A percentile compares a stretch with the other conserved stretches of the same genome.
Evolutionary conservation across 108 stramenopile genomes (phyloP).

Genomic region (Nitzschia sp.): DNA sequence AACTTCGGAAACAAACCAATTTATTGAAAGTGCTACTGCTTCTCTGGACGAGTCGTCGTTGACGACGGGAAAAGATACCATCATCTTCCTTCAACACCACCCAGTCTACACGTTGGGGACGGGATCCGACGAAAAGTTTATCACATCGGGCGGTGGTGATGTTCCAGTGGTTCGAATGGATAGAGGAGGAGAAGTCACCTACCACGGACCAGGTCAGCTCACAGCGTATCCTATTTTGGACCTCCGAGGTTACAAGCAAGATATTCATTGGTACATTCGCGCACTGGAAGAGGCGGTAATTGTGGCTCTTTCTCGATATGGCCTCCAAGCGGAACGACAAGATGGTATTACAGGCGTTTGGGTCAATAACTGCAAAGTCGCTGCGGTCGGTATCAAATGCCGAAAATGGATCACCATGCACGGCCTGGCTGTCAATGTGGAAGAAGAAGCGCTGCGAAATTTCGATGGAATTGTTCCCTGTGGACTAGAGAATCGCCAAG

Average conservation of each 20-base stretch:
- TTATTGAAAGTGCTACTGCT: neutral
- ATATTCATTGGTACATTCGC: slow-evolving; percentile 97
- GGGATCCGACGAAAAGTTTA: slow-evolving; percentile 72
- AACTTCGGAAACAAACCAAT: neutral
- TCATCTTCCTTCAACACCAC: slow-evolving; percentile 75
- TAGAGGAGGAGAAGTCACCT: slow-evolving; percentile 97
- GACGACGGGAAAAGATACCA: slow-evolving; percentile 34
- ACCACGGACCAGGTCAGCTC: slow-evolving; percentile 97
- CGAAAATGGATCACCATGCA: slow-evolving; percentile 97
- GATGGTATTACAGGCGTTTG: slow-evolving; percentile 91
- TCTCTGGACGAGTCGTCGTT: neutral
- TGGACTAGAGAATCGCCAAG: slow-evolving; percentile 70
- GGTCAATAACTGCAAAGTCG: slow-evolving; percentile 88
- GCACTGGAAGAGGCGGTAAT: slow-evolving; percentile 91
- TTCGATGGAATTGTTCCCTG: slow-evolving; percentile 88
- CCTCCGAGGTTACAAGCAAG: slow-evolving; percentile 86
- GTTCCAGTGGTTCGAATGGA: slow-evolving; percentile 82
- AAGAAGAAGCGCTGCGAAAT: slow-evolving; percentile 47
- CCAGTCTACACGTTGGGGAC: slow-evolving; percentile 87
- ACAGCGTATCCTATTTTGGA: slow-evolving; percentile 94
- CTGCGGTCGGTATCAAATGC: slow-evolving; percentile 90
- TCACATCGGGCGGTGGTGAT: slow-evolving; percentile 21
- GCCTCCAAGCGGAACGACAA: slow-evolving; percentile 37
- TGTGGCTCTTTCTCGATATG: slow-evolving; percentile 54
- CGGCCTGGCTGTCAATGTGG: slow-evolving; percentile 95